phyloP scores from a whole-genome alignment of 225 moss, liverwort and hornwort species.

The Polytrichum commune region DNA sequence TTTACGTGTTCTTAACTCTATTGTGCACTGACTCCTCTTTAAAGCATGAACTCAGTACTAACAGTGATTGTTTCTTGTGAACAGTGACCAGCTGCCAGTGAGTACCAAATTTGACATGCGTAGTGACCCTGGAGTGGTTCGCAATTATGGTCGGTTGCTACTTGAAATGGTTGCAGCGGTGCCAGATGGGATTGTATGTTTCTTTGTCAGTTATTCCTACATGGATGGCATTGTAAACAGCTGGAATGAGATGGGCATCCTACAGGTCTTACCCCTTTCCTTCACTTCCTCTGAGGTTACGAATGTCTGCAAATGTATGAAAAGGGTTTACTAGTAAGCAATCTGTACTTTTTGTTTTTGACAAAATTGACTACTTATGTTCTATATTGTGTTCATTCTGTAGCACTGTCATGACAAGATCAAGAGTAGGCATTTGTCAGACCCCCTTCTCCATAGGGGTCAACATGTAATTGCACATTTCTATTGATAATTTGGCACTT shows the following conservation, averaged over 20 bases:
- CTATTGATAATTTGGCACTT: neutral
- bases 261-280: slow-evolving; percentile 58
- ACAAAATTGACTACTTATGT: too few relatives aligned
- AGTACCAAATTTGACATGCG: slow-evolving; percentile 99
- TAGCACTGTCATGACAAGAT: too few relatives aligned
- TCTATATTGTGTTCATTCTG: too few relatives aligned
- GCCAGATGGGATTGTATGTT: slow-evolving; percentile 97
- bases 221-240: slow-evolving; percentile 99
- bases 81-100: slow-evolving; percentile 96
- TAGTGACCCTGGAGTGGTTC: slow-evolving; percentile 98
- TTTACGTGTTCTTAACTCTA: too few relatives aligned
- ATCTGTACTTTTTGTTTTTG: too few relatives aligned
- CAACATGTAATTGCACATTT: too few relatives aligned
- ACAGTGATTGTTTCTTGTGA: neutral
- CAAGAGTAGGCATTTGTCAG: too few relatives aligned
- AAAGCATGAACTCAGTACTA: too few relatives aligned
- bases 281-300: neutral
- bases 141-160: slow-evolving; percentile 92
- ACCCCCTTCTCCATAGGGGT: too few relatives aligned
- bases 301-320: neutral
- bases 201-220: slow-evolving; percentile 99
- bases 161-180: slow-evolving; percentile 94
- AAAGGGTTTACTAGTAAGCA: too few relatives aligned
- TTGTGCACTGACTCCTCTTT: too few relatives aligned
- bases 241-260: slow-evolving; percentile 99